Evolutionary conservation across 176 grass and related monocot genomes (phyloP).

Genomic region (Cenchrus fungigraminus): DNA sequence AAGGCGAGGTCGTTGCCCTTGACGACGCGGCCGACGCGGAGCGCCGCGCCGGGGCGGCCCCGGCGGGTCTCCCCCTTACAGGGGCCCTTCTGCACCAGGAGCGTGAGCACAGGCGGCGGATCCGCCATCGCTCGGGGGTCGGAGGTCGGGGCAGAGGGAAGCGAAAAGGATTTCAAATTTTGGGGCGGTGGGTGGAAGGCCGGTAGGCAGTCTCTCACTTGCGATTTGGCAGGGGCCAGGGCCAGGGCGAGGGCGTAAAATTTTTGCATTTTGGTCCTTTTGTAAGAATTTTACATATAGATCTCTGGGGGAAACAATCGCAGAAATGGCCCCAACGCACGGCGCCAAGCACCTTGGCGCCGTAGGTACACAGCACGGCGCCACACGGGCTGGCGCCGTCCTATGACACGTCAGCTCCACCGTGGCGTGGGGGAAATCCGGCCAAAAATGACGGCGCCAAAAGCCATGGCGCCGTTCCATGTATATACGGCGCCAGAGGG

Average conservation of each 20-base stretch:
- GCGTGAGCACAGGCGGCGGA: conserved; percentile 55
- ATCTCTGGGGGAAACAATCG: no score
- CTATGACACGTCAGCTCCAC: no score
- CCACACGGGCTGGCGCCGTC: no score
- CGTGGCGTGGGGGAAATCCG: no score
- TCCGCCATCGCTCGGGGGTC: conserved; percentile 47
- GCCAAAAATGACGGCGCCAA: no score
- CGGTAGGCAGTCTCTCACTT: not conserved
- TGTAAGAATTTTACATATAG: not conserved
- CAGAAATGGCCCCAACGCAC: no score
- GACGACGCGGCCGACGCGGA: conserved; percentile 66
- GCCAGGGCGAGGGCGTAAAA: no score
- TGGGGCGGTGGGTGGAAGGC: not conserved
- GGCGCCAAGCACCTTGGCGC: no score
- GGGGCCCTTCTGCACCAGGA: conserved; percentile 73
- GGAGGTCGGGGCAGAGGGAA: not conserved
- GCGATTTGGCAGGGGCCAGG: not conserved
- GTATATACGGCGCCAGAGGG: no score
- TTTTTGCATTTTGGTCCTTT: no score
- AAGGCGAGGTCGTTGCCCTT: conserved; percentile 71
- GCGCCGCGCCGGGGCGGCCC: conserved; percentile 34
- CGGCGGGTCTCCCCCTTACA: conserved; percentile 52
- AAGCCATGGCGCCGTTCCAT: no score
- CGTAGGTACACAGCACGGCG: no score
- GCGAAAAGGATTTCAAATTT: conserved; percentile 26